Conservation (phyloP, 2,329 filamentous ascomycete species). For the Paraphoma chrysanthemicola region DNA sequence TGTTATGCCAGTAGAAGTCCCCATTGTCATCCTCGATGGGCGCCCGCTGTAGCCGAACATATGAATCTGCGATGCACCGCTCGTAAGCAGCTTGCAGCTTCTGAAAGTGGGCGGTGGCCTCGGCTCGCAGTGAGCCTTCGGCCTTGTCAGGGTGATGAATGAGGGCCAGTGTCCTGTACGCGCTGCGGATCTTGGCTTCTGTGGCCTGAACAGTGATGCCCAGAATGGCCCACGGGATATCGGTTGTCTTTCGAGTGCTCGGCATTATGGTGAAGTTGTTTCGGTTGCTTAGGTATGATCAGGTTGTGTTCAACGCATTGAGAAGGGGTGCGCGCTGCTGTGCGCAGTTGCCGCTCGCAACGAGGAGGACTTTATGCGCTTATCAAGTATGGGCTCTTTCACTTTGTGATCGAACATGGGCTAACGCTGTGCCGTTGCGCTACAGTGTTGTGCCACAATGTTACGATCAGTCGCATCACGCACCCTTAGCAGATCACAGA, state of each 20-base stretch:
- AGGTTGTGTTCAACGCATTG: no score
- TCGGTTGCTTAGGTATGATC: no score
- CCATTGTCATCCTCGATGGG: neutral
- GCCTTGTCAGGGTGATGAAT: conserved; percentile 7
- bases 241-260: neutral
- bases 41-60: neutral
- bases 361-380: no score
- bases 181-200: conserved; percentile 1
- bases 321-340: no score
- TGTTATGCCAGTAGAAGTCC: neutral
- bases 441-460: no score
- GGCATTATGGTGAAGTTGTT: neutral
- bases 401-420: no score
- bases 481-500: no score
- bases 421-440: no score
- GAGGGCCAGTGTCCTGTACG: conserved; percentile 5
- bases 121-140: neutral
- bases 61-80: neutral
- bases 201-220: neutral
- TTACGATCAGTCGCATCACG: no score
- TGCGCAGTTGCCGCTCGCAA: no score
- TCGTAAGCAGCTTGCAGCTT: conserved; percentile 7
- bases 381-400: no score
- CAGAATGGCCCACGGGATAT: neutral
- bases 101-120: conserved; percentile 2